Evolutionary conservation across 169 alveolate species (phyloP).

Genomic region (Sarcocystis neurona): DNA sequence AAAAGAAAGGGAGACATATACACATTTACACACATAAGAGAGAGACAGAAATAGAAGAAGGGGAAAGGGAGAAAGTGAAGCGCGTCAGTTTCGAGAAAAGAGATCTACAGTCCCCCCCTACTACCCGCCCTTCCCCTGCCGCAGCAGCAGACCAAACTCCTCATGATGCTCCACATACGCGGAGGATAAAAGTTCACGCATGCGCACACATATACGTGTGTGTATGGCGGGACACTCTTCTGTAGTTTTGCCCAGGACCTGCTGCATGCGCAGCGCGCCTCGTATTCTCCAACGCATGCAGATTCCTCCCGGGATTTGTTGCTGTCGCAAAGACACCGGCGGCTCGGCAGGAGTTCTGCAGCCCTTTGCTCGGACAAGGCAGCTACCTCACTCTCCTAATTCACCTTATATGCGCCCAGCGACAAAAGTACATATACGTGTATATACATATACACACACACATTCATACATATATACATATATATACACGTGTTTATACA

Average conservation of each 20-base stretch:
- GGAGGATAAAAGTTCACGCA: background rate
- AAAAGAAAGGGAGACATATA: background rate
- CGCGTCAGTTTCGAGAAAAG: background rate
- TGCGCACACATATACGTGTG: background rate
- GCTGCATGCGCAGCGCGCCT: too few species aligned
- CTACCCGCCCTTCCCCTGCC: slow-evolving; percentile 4
- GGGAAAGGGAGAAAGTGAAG: background rate
- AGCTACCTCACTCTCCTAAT: too few species aligned
- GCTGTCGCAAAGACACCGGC: background rate
- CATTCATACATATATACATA: too few species aligned
- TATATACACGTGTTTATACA: too few species aligned
- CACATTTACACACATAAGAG: background rate
- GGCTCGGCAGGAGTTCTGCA: too few species aligned
- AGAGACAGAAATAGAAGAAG: background rate
- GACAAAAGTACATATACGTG: too few species aligned
- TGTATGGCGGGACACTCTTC: background rate
- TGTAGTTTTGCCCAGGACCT: too few species aligned
- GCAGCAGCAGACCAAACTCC: background rate
- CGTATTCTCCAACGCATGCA: too few species aligned
- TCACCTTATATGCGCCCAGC: too few species aligned
- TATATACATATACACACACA: too few species aligned
- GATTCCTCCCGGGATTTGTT: background rate
- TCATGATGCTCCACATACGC: background rate
- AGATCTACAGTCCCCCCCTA: background rate
- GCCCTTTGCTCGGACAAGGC: too few species aligned